phyloP scores from a whole-genome alignment of 2,329 filamentous ascomycete genomes.

The Aspergillus unguis region DNA sequence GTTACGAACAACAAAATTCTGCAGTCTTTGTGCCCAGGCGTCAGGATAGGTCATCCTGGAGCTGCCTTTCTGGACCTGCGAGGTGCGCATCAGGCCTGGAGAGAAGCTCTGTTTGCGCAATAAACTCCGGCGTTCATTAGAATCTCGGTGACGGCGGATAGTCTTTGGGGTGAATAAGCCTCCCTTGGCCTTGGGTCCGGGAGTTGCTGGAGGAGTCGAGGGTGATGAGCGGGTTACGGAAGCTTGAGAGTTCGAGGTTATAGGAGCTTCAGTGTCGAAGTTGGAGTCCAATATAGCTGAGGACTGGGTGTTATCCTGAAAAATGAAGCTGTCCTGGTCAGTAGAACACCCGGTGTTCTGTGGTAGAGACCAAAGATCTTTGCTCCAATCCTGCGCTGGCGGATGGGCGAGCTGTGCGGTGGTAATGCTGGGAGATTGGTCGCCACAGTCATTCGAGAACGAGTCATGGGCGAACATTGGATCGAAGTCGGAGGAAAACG shows the following conservation, averaged over 20 bases:
- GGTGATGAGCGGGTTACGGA: conserved; percentile 28
- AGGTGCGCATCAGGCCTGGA: conserved; percentile 55
- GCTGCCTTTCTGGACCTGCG: conserved; percentile 42
- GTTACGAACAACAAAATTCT: conserved; percentile 51
- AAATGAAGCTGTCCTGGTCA: conserved; percentile 30
- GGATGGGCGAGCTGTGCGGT: conserved; percentile 41
- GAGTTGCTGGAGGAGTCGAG: conserved; percentile 37
- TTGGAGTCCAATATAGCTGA: conserved; percentile 32
- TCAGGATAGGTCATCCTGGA: conserved; percentile 42
- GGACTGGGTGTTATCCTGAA: conserved; percentile 40
- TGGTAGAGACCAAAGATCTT: conserved; percentile 51
- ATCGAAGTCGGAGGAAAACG: conserved; percentile 49
- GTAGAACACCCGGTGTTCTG: conserved; percentile 45
- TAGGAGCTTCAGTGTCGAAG: conserved; percentile 33
- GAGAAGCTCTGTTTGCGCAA: conserved; percentile 45
- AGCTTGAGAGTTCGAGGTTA: conserved; percentile 13
- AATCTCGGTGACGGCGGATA: conserved; percentile 39
- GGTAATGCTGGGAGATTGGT: conserved; percentile 49
- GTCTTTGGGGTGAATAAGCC: conserved; percentile 38
- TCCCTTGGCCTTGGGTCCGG: conserved; percentile 38
- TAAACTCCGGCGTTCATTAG: conserved; percentile 38
- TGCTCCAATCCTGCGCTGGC: conserved; percentile 52
- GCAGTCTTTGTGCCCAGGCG: conserved; percentile 53
- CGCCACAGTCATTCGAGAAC: conserved; percentile 52
- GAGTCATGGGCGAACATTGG: conserved; percentile 52